These are phyloP conservation scores for Fomitopsis pinicola DNA, from an alignment of 1,284 basidiomycete species.

Conservation along the genomic window DNA sequence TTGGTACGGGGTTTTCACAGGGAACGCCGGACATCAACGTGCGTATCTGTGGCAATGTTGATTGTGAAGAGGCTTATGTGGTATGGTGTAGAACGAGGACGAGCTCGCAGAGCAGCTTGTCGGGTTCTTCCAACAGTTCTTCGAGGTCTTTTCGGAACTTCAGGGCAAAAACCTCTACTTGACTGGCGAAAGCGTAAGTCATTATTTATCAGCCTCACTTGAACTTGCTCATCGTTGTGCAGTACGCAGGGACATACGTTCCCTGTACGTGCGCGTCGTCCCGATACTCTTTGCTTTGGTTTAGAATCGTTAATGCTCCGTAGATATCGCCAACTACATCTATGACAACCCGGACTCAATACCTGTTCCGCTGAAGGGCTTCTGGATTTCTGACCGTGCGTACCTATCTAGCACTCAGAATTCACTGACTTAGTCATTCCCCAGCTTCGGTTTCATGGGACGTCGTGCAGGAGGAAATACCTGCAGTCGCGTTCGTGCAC, in stretches of 20 bases:
- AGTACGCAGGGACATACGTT: constrained; percentile 63
- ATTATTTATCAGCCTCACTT: neutral
- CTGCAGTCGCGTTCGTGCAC: constrained; percentile 67
- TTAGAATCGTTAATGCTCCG: neutral
- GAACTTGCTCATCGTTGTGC: neutral
- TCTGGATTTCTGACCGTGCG: constrained; percentile 72
- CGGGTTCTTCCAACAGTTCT: constrained; percentile 72
- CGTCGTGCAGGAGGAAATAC: constrained; percentile 61
- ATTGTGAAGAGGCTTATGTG: constrained; percentile 13
- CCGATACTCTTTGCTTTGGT: neutral
- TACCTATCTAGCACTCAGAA: neutral
- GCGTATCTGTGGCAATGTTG: constrained; percentile 6
- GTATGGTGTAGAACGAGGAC: constrained; percentile 49
- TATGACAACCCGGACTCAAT: constrained; percentile 51
- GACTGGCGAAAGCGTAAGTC: constrained; percentile 66
- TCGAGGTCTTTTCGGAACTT: constrained; percentile 66
- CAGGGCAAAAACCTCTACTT: constrained; percentile 68
- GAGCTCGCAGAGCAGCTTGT: constrained; percentile 61
- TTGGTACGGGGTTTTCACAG: constrained; percentile 78
- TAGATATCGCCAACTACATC: constrained; percentile 74
- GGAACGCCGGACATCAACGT: constrained; percentile 65
- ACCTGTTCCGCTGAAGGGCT: constrained; percentile 58
- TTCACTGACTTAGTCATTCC: neutral
- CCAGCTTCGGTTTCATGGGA: constrained; percentile 54
- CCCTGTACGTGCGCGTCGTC: constrained; percentile 36